These are phyloP conservation scores for Chlorella sorokiniana DNA, from an alignment of 139 green algal species.

Conservation along the genomic window DNA sequence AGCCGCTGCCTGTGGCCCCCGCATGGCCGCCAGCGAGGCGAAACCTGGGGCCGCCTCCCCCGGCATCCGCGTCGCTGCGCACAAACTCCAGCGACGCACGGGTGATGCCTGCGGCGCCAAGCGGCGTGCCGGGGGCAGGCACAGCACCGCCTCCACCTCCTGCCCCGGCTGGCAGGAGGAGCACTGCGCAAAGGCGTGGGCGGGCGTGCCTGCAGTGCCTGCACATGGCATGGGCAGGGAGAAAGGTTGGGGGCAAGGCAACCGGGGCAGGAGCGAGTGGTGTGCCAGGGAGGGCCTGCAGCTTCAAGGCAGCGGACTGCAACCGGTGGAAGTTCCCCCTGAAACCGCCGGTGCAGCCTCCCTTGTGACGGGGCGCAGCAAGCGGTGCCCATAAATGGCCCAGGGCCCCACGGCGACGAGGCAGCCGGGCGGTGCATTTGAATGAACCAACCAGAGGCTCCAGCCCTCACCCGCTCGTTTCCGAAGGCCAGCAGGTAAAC, in stretches of 20 bases:
- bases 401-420: too few species aligned
- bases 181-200: background rate
- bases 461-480: background rate
- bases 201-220: background rate
- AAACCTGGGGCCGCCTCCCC: background rate
- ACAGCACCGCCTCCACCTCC: constrained; percentile 2
- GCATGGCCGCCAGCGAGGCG: background rate
- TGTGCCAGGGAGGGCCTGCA: background rate
- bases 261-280: background rate
- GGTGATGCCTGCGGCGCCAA: background rate
- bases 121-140: background rate
- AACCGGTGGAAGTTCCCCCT: too few species aligned
- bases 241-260: background rate
- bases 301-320: too few species aligned
- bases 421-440: background rate
- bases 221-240: background rate
- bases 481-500: background rate
- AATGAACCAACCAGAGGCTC: background rate
- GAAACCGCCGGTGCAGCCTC: too few species aligned
- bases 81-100: background rate
- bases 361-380: too few species aligned
- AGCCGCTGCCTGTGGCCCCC: background rate
- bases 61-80: background rate
- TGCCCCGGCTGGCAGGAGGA: background rate
- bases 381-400: too few species aligned